Evolutionary conservation across 148 eudicot genomes (phyloP), one percentile per base, ranked within the genome.

Genomic region (Mesembryanthemum crystallinum): DNA sequence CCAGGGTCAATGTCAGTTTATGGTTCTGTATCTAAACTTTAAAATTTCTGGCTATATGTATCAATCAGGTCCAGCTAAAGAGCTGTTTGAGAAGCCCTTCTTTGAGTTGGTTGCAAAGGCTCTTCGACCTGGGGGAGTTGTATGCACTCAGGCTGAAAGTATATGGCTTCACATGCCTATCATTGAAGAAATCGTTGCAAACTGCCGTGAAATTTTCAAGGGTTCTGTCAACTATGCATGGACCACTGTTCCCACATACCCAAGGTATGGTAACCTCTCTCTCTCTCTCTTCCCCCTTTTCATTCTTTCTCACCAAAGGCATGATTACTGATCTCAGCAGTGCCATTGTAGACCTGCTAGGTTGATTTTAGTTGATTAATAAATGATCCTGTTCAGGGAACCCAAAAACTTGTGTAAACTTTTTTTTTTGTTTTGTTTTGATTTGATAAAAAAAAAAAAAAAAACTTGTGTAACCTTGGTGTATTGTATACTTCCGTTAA

Each of bases 131-230:
- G 99, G 99, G 8, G 99, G 99, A 47, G 99, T 95, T 64, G 86
- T 95, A 37, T 90, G 91, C 76, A 95, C 99, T 54, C 99, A 95
- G 83, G 99, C 99, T 37, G 97, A 95, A 74, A 95, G 99, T 81
- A 95, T 95, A 68, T 95, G 99, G 99, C 96, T 95, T 74, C 99
- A 95, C 82, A 95, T 95, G 99, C 90, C 92, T 82, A 95, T 95
- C 33, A 95, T 95, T 45, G 97, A 95, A 85, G 97, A 90, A 69
- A 95, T 95, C 47, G 99, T 95, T 33, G 25, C 85, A 18, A 93
- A 93, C 67, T 93, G 98, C 75, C 92, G 98, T 65, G 87, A 93
- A 72, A 82, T 93, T 12, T 93, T 93, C 72, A 91, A 91, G 82
- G 99, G 99, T 73, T 92, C 97, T 30, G 94, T 92, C 83, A 95